Evolutionary conservation across 129 eudicot genomes (phyloP).

Genomic region (Chrysanthemum seticuspe): DNA sequence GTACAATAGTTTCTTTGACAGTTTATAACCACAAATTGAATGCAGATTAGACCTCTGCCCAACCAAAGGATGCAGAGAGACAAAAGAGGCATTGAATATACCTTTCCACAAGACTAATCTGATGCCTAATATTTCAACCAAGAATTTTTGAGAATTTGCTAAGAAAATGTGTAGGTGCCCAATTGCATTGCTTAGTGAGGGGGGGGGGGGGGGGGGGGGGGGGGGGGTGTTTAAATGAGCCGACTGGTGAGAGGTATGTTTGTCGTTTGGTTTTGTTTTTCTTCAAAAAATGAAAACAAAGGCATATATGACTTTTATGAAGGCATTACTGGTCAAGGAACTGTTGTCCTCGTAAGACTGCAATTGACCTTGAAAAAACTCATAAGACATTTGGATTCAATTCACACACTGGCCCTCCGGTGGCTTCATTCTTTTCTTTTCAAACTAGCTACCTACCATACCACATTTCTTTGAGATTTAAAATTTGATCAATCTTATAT

Average conservation of each 20-base stretch:
- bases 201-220: no score
- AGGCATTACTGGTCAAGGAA: constrained; percentile 6
- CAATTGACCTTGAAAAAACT: constrained; percentile 12
- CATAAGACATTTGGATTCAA: neutral
- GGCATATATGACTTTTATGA: neutral
- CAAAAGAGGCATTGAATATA: neutral
- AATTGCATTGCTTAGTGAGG: no score
- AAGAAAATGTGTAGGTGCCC: no score
- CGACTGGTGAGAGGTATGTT: neutral
- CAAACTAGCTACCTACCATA: neutral
- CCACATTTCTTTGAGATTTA: neutral
- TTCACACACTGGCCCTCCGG: constrained; percentile 10
- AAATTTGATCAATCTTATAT: neutral
- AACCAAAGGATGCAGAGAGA: neutral
- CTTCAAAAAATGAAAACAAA: neutral
- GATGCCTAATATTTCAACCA: no score
- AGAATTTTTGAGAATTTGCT: neutral
- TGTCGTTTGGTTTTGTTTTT: neutral
- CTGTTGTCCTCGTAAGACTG: constrained; percentile 16
- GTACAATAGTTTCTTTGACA: constrained; percentile 5
- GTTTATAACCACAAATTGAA: neutral
- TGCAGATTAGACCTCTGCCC: neutral
- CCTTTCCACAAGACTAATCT: neutral
- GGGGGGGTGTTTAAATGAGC: no score
- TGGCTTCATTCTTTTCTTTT: neutral